Conservation (phyloP, 106 monocot species). For the Allium sativum region DNA sequence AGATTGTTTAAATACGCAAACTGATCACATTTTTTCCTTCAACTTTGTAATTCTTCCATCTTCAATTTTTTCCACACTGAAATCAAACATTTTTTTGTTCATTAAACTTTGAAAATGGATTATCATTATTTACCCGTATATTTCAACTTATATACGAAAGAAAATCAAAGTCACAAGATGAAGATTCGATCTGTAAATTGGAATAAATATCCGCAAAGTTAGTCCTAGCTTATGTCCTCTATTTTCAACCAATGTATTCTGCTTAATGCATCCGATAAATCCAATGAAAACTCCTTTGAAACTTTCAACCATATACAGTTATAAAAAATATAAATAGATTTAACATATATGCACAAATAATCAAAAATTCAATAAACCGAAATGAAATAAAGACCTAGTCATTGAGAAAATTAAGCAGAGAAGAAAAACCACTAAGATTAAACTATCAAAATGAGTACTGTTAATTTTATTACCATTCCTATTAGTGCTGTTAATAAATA, state of each 20-base stretch:
- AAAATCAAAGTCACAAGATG: slow-evolving; percentile 87
- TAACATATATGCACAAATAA: too few species aligned
- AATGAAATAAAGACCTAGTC: slow-evolving; percentile 43
- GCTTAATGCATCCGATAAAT: slow-evolving; percentile 76
- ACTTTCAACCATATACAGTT: slow-evolving; percentile 60
- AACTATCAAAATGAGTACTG: too few species aligned
- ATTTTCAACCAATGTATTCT: slow-evolving; percentile 37
- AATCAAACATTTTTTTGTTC: background rate
- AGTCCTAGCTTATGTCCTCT: slow-evolving; percentile 66
- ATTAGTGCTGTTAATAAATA: too few species aligned
- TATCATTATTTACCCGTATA: background rate
- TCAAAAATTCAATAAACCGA: too few species aligned
- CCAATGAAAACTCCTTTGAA: slow-evolving; percentile 80
- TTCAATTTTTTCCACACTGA: slow-evolving; percentile 91
- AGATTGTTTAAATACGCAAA: background rate
- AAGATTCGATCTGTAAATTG: slow-evolving; percentile 83
- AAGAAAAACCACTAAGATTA: slow-evolving; percentile 26
- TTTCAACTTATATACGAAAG: slow-evolving; percentile 63
- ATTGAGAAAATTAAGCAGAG: slow-evolving; percentile 84
- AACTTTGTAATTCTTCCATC: slow-evolving; percentile 71
- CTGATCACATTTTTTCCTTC: slow-evolving; percentile 84
- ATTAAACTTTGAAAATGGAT: background rate
- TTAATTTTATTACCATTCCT: too few species aligned
- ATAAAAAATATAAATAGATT: too few species aligned
- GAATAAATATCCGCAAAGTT: slow-evolving; percentile 73